Base-by-base conservation (phyloP, 108 stramenopile genomes). In the Licmophora abbreviata region DNA sequence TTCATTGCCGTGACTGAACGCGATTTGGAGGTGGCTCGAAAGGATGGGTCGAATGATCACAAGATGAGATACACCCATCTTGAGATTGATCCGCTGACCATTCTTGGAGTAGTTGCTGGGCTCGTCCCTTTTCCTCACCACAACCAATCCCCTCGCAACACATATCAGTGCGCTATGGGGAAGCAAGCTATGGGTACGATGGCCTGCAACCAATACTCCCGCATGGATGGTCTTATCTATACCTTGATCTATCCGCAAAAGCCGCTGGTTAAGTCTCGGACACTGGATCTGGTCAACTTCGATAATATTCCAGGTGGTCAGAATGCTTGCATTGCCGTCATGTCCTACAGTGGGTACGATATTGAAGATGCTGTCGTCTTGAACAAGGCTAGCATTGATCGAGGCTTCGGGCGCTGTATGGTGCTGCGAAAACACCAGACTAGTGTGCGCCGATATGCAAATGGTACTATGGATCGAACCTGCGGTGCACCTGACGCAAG, bases 171-270 rank as follows among this genome's bases (percentile, higher is more conserved):
- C 34, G 84, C 84, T 24, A 84, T 86, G 85, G 90, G 90, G 45
- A 92, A 92, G 59, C 90, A 92, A 48, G 96, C 97, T 31, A 97
- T 99, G 93, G 98, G 96, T 47, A 95, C 96, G 33, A 96, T 95
- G 60, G 86, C 92, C 11, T 93, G 87, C 18, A 97, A 96, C 69
- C 97, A 93, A 53, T 88, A 95, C 66, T 85, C 94, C 40, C 88
- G 99, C n/a, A 97, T 98, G 95, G 99, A 99, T 63, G 97, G 95
- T 22, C 89, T 97, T 92, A 94, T 96, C n/a, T 95, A 99, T 68
- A 93, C 96, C 14, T 70, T 99, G 60, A 95, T 97, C 67, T 98
- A 98, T 64, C 99, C 99, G 8, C 95, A 97, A 75, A 97, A 97
- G 60, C 99, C 99, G 22, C 76, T 99, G 5, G 95, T 94, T 61